Evolutionary conservation across 257 asterid genomes (phyloP).

Genomic region (Scutellaria minor): DNA sequence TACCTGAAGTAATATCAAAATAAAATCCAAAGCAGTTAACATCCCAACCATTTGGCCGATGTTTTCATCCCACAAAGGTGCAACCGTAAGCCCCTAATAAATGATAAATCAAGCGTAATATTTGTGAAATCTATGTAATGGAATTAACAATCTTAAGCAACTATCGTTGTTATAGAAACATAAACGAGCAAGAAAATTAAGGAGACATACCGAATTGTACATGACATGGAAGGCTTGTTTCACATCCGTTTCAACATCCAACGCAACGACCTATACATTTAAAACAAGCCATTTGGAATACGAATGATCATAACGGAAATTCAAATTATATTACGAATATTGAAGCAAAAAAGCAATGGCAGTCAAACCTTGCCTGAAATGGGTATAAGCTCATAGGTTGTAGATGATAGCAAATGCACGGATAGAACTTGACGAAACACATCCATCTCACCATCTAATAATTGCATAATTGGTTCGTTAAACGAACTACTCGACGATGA

Average conservation of each 20-base stretch:
- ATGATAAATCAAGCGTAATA: conserved; percentile 29
- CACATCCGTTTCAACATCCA: conserved; percentile 59
- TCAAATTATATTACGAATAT: background rate
- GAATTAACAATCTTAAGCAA: background rate
- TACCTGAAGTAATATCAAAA: conserved; percentile 68
- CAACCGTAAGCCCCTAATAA: conserved; percentile 52
- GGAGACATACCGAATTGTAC: conserved; percentile 53
- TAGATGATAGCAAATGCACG: conserved; percentile 53
- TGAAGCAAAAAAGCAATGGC: conserved; percentile 15
- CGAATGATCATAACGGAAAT: too few relatives aligned
- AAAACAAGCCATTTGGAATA: too few relatives aligned
- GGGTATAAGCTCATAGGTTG: conserved; percentile 65
- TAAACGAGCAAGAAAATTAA: conserved; percentile 1
- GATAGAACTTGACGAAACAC: conserved; percentile 54
- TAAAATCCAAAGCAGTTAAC: conserved; percentile 78
- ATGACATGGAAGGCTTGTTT: conserved; percentile 66
- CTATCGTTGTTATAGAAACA: background rate
- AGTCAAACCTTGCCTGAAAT: conserved; percentile 72
- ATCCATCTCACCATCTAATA: conserved; percentile 45
- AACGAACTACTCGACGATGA: conserved; percentile 42
- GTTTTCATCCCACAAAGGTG: conserved; percentile 66
- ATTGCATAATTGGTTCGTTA: conserved; percentile 36
- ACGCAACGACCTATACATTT: conserved; percentile 47
- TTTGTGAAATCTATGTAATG: background rate
- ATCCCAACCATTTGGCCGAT: conserved; percentile 56